Evolutionary conservation across 768 basidiomycete genomes (phyloP).

Genomic region (Tylopilus rubrobrunneus): DNA sequence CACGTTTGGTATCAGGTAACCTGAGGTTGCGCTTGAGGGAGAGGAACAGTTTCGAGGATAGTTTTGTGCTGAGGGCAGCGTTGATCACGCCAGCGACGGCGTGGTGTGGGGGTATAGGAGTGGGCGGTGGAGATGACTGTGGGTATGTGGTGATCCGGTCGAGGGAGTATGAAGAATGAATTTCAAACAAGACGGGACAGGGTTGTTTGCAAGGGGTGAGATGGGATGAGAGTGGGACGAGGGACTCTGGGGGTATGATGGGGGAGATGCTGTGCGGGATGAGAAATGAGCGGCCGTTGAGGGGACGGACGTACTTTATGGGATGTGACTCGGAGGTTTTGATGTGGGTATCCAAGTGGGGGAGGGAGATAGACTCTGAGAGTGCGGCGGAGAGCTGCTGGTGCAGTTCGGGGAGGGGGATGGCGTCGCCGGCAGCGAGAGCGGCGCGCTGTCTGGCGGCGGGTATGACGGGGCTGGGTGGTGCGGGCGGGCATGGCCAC

Average conservation of each 20-base stretch:
- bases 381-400: conserved; percentile 55
- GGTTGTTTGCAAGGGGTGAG: conserved; percentile 18
- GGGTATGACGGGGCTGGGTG: conserved; percentile 14
- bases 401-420: conserved; percentile 33
- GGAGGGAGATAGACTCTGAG: conserved; percentile 35
- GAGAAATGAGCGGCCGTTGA: background rate
- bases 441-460: conserved; percentile 23
- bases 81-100: conserved; percentile 23
- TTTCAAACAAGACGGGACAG: conserved; percentile 34
- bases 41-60: conserved; percentile 14
- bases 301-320: conserved; percentile 59
- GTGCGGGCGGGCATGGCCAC: conserved; percentile 39
- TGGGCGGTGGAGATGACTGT: conserved; percentile 29
- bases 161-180: conserved; percentile 31
- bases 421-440: conserved; percentile 14
- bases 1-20: background rate
- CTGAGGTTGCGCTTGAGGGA: conserved; percentile 23
- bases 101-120: conserved; percentile 1
- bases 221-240: conserved; percentile 40
- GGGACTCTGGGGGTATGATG: conserved; percentile 51
- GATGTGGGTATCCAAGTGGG: conserved; percentile 19
- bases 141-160: conserved; percentile 39
- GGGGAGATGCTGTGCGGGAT: conserved; percentile 42
- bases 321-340: conserved; percentile 82
- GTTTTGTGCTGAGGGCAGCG: conserved; percentile 17